Percentiles rank a stretch among this genome's conserved stretches.
Conservation (phyloP, 1,284 basidiomycete species). For the Trametes polyzona region DNA sequence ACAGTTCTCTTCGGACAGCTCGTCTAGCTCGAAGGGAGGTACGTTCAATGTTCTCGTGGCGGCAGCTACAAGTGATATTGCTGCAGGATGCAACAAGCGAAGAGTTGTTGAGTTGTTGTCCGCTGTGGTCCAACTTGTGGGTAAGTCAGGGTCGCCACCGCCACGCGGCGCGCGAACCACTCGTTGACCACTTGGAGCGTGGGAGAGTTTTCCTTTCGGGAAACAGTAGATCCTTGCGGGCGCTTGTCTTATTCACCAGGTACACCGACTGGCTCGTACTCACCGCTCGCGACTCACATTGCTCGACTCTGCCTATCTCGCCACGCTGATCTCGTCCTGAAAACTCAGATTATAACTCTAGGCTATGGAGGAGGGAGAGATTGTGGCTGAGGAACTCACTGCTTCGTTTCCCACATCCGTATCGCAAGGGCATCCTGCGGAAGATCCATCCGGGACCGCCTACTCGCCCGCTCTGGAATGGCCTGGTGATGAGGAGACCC, state of each 20-base stretch:
- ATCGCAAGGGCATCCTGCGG: slow-evolving; percentile 8
- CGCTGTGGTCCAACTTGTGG: not conserved
- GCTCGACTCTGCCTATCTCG: not conserved
- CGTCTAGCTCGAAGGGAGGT: too few relatives aligned
- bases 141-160: slow-evolving; percentile 14
- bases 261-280: too few relatives aligned
- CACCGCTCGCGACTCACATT: not conserved
- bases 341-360: not conserved
- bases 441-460: slow-evolving; percentile 21
- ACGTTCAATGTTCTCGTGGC: too few relatives aligned
- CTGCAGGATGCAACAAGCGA: not conserved
- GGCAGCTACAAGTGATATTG: not conserved
- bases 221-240: slow-evolving; percentile 18
- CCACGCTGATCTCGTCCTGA: too few relatives aligned
- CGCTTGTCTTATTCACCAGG: slow-evolving; percentile 5
- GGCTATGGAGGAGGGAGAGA: slow-evolving; percentile 24
- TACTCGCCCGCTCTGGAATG: slow-evolving; percentile 62
- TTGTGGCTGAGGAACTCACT: not conserved
- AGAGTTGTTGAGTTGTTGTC: not conserved
- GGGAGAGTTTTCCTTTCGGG: slow-evolving; percentile 17
- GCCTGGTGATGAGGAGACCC: slow-evolving; percentile 44
- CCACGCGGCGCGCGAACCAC: slow-evolving; percentile 24
- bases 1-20: not conserved
- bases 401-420: not conserved
- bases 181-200: slow-evolving; percentile 17